Evolutionary conservation across 2,329 filamentous ascomycete species (phyloP).

Genomic region (Pseudofabraea citricarpa): DNA sequence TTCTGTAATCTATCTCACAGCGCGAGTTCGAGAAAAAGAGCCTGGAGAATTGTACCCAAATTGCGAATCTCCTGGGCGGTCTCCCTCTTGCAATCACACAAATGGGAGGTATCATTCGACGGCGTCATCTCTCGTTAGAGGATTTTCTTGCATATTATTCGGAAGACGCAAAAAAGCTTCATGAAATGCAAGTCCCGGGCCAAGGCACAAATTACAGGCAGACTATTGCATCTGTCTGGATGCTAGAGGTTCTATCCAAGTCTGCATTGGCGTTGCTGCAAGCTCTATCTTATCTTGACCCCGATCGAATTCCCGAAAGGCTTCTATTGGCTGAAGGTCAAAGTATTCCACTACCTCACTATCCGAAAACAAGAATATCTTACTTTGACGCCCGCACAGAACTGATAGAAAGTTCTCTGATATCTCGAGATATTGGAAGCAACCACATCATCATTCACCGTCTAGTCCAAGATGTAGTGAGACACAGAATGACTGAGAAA

Average conservation of each 20-base stretch:
- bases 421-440: background rate
- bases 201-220: background rate
- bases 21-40: no score
- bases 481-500: no score
- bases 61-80: slow-evolving; percentile 2
- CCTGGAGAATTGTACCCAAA: slow-evolving; percentile 1
- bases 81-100: slow-evolving; percentile 8
- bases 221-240: background rate
- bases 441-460: background rate
- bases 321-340: background rate
- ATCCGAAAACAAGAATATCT: background rate
- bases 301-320: background rate
- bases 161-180: background rate
- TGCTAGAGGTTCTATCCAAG: background rate
- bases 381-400: background rate
- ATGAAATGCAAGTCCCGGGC: background rate
- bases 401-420: background rate
- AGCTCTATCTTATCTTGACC: background rate
- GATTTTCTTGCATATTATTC: background rate
- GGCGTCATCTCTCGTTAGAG: background rate
- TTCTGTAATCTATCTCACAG: no score
- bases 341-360: background rate
- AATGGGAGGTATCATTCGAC: slow-evolving; percentile 6
- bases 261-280: background rate
- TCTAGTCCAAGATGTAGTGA: background rate